These are phyloP conservation scores for Glycyrrhiza uralensis DNA, from an alignment of 306 rosid species.

Conservation along the genomic window DNA sequence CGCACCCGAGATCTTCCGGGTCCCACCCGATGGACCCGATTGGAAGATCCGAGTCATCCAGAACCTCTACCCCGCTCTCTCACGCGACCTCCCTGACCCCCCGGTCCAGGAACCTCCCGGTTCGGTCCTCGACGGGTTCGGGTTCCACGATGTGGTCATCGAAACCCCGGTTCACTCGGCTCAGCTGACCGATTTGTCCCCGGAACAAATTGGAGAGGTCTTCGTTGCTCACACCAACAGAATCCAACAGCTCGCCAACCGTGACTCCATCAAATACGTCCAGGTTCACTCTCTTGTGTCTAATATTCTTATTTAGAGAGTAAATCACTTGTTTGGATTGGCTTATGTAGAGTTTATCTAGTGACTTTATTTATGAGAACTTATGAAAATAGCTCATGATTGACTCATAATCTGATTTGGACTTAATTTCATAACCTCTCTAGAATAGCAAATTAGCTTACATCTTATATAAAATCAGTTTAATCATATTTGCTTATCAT, in stretches of 20 bases:
- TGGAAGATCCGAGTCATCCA: conserved; percentile 78
- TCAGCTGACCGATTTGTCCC: conserved; percentile 50
- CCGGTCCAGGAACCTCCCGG: not conserved
- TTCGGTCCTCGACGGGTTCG: conserved; percentile 49
- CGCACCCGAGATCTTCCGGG: conserved; percentile 81
- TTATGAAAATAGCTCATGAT: too few species aligned
- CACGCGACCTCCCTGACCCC: conserved; percentile 26
- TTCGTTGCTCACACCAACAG: conserved; percentile 42
- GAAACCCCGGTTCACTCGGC: conserved; percentile 70
- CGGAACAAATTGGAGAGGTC: conserved; percentile 40
- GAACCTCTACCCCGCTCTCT: conserved; percentile 77
- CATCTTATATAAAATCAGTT: too few species aligned
- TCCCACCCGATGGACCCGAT: conserved; percentile 46
- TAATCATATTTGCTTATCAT: too few species aligned
- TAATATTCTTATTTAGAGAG: too few species aligned
- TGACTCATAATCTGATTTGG: too few species aligned
- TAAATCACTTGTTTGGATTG: too few species aligned
- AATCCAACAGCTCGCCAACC: conserved; percentile 37
- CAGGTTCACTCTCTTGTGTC: conserved; percentile 55
- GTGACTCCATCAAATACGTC: conserved; percentile 54
- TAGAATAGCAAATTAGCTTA: too few species aligned
- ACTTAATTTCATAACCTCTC: too few species aligned
- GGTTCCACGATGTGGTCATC: conserved; percentile 73
- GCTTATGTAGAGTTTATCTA: too few species aligned
- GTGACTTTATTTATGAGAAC: too few species aligned